Base-by-base conservation (phyloP, 768 basidiomycete genomes). In the Lyophyllum semitale region DNA sequence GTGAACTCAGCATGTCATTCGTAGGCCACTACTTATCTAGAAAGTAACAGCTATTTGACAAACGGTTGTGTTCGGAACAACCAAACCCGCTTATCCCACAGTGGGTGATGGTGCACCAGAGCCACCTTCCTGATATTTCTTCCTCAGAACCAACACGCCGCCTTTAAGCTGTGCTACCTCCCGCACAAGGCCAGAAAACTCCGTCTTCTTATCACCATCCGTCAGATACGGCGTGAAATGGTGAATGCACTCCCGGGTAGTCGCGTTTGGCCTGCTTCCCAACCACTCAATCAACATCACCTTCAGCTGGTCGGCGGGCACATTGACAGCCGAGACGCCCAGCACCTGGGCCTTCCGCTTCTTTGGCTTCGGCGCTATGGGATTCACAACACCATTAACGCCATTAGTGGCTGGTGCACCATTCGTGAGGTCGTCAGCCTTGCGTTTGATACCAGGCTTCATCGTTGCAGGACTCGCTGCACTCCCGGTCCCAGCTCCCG, bases 101-200 rank as follows among this genome's bases (percentile, higher is more conserved):
- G 59, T 13, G 9, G 74, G 73, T 7, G 74, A 73, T 26, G 74
- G 71, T 15, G 73, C 73, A 17, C 65, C 66, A n/a, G 73, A 69
- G 4, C 61, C 65, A 53, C 66, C 71, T 44, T 60, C 60, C 25
- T 68, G 65, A 54, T 67, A 76, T 26, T 70, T 72, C 60, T 71
- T 76, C 61, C 83, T 75, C 65, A 90, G 70, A 17, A 84, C 75
- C 48, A 93, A 72, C 26, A 84, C 75, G 35, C 87, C 87, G 41
- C 79, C 79, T 73, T 84, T 88, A 69, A 92, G 67, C 67, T 82
- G 77, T 18, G 91, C 91, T 42, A 91, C 84, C 69, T 91, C 85
- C 74, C 88, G 87, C 43, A 93, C 87, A 69, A 93, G 77, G 9
- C 77, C 80, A n/a, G 90, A 88, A 65, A 93, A 91, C 69, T 79